Conservation (phyloP, 2,329 filamentous ascomycete species). For the Trichoderma koningii region DNA sequence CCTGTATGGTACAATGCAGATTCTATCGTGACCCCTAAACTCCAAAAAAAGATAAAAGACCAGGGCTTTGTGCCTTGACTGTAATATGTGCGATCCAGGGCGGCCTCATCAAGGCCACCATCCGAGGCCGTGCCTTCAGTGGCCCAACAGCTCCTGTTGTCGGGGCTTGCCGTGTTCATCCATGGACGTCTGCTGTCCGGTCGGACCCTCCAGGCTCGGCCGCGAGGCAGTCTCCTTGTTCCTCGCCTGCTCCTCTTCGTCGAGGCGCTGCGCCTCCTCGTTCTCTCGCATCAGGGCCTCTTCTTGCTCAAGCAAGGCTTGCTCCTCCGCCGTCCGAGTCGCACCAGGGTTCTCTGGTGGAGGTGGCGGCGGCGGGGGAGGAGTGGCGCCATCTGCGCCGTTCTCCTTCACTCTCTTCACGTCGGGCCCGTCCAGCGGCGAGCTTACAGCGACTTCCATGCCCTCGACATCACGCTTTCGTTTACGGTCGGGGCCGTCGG, state of each 20-base stretch:
- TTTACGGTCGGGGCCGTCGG: constrained; percentile 58
- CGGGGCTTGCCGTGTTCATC: constrained; percentile 30
- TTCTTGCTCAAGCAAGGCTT: constrained; percentile 52
- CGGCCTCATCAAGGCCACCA: constrained; percentile 4
- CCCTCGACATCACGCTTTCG: constrained; percentile 59
- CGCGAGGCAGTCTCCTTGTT: constrained; percentile 33
- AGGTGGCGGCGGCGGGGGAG: constrained; percentile 54
- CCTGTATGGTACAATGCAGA: constrained; percentile 24
- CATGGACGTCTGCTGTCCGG: constrained; percentile 20
- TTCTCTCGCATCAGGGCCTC: constrained; percentile 55
- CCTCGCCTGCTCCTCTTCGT: constrained; percentile 47
- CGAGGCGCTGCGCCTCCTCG: constrained; percentile 56
- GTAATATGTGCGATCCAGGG: constrained; percentile 24
- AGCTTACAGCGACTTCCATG: constrained; percentile 47
- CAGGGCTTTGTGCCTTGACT: constrained; percentile 22
- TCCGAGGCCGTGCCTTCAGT: constrained; percentile 11
- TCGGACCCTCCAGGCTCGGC: not conserved
- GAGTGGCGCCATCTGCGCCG: constrained; percentile 42
- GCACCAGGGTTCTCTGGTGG: constrained; percentile 43
- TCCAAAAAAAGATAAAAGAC: constrained; percentile 3
- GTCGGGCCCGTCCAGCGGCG: constrained; percentile 58
- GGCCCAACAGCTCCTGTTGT: constrained; percentile 34
- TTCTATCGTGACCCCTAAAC: constrained; percentile 23
- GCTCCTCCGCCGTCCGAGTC: constrained; percentile 46
- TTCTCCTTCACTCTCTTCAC: constrained; percentile 56